A percentile compares a stretch with the other conserved stretches of the same genome.
Evolutionary conservation across 2,329 filamentous ascomycete genomes (phyloP).

Genomic region (Acrodontium crateriforme): DNA sequence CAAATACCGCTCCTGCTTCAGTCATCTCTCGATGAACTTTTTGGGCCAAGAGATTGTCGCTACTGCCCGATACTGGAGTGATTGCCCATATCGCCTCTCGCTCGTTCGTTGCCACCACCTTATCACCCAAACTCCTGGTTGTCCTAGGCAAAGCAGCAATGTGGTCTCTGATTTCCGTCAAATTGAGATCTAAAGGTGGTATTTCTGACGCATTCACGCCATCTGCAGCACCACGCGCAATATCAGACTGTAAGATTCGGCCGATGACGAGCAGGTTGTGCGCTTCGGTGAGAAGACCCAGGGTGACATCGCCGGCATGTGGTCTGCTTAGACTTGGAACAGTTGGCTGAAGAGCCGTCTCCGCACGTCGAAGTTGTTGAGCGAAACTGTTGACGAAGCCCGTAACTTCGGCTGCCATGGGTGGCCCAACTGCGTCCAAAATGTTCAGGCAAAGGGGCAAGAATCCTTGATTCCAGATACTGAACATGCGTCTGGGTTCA

Average conservation of each 20-base stretch:
- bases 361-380: constrained; percentile 57
- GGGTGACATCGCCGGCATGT: constrained; percentile 50
- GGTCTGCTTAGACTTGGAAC: not conserved
- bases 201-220: constrained; percentile 49
- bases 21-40: not conserved
- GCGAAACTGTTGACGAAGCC: constrained; percentile 85
- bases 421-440: constrained; percentile 64
- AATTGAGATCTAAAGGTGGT: constrained; percentile 61
- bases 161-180: constrained; percentile 58
- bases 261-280: constrained; percentile 67
- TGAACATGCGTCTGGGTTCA: constrained; percentile 61
- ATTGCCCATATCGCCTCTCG: constrained; percentile 52
- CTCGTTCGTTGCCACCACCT: constrained; percentile 58
- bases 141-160: constrained; percentile 61
- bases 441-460: constrained; percentile 82
- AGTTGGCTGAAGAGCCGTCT: constrained; percentile 29
- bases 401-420: constrained; percentile 70
- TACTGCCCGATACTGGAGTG: constrained; percentile 27
- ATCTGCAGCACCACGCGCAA: constrained; percentile 47
- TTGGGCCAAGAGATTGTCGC: not conserved
- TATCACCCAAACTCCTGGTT: constrained; percentile 53
- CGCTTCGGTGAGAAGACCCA: constrained; percentile 60
- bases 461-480: constrained; percentile 79
- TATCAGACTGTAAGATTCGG: constrained; percentile 54
- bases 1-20: not conserved